A percentile compares a stretch with the other conserved stretches of the same genome.
Evolutionary conservation across 1,284 basidiomycete genomes (phyloP).

Genomic region (Ceratobasidium sp.): DNA sequence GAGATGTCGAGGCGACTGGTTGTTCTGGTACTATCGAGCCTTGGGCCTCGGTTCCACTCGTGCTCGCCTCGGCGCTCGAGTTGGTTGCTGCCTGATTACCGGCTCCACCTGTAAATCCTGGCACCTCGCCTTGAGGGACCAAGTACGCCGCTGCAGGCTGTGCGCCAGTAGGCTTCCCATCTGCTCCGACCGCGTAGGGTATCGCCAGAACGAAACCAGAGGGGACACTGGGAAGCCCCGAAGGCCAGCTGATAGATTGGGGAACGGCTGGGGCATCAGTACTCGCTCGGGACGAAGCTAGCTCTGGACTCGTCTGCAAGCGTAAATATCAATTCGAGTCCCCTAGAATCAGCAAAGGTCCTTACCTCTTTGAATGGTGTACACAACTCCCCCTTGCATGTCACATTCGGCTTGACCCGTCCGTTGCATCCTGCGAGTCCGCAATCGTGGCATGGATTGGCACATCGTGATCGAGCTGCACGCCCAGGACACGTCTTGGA

Average conservation of each 20-base stretch:
- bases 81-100: not conserved
- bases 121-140: slow-evolving; percentile 18
- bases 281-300: not conserved
- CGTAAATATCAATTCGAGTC: not conserved
- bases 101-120: not conserved
- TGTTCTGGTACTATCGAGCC: not conserved
- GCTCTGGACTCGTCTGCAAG: not conserved
- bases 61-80: not conserved
- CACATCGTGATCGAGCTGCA: slow-evolving; percentile 17
- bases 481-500: slow-evolving; percentile 18
- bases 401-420: slow-evolving; percentile 21
- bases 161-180: slow-evolving; percentile 17
- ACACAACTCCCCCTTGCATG: slow-evolving; percentile 21
- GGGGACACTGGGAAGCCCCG: slow-evolving; percentile 10
- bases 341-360: not conserved
- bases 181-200: slow-evolving; percentile 19
- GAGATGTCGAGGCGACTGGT: not conserved
- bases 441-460: slow-evolving; percentile 25
- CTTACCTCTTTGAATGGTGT: slow-evolving; percentile 17
- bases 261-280: not conserved
- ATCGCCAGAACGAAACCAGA: slow-evolving; percentile 28
- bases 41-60: not conserved
- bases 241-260: slow-evolving; percentile 17
- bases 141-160: slow-evolving; percentile 27
- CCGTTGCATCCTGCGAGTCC: not conserved